phyloP scores from a whole-genome alignment of 352 stramenopile genomes.

The Pythium chondricola region DNA sequence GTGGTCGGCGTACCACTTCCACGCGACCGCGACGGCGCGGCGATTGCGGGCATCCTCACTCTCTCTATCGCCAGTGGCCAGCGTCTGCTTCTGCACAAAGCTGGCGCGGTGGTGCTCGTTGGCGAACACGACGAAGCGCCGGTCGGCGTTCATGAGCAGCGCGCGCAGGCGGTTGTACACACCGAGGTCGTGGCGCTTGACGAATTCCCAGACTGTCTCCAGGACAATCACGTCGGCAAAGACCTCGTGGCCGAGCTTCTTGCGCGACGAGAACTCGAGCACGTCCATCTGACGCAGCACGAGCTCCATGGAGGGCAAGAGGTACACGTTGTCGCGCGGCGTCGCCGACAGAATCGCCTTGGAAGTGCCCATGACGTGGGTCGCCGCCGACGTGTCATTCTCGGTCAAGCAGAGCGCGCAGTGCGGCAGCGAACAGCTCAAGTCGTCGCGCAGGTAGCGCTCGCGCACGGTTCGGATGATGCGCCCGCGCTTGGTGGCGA shows the following conservation, averaged over 20 bases:
- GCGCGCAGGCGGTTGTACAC: conserved; percentile 87
- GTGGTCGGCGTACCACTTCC: conserved; percentile 70
- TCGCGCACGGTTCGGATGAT: conserved; percentile 81
- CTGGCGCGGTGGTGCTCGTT: conserved; percentile 89
- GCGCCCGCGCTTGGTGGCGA: conserved; percentile 71
- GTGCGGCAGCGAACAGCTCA: conserved; percentile 62
- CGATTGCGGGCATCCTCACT: conserved; percentile 80
- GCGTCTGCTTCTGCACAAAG: conserved; percentile 56
- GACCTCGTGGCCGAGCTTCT: conserved; percentile 39
- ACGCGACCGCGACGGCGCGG: conserved; percentile 73
- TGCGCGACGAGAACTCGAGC: conserved; percentile 77
- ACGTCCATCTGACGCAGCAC: conserved; percentile 88
- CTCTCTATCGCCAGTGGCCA: conserved; percentile 22
- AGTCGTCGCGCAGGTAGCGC: conserved; percentile 85
- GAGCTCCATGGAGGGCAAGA: conserved; percentile 88
- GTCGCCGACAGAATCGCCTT: conserved; percentile 53
- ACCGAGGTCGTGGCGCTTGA: conserved; percentile 83
- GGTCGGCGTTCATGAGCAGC: conserved; percentile 76
- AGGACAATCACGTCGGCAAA: conserved; percentile 86
- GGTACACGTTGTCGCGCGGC: conserved; percentile 48
- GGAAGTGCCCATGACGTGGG: conserved; percentile 44
- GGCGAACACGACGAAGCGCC: conserved; percentile 90
- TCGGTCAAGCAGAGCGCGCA: conserved; percentile 59
- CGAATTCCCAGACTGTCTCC: conserved; percentile 88
- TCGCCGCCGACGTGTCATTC: conserved; percentile 44